phyloP scores from a whole-genome alignment of 164 flowering plant genomes.

The Vitis amurensis region DNA sequence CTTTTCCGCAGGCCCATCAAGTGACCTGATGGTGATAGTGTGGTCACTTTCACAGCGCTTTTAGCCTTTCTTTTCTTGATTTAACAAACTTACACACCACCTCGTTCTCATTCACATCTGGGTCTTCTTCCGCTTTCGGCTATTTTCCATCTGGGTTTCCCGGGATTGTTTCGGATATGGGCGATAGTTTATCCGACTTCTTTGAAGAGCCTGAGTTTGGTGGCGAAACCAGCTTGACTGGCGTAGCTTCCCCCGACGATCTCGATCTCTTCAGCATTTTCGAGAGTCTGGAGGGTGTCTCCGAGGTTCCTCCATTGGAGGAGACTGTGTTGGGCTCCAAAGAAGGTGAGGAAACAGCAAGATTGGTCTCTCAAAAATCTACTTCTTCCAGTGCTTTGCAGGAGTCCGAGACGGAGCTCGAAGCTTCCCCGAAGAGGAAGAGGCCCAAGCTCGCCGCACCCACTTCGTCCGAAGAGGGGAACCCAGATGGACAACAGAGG shows the following conservation, averaged over 20 bases:
- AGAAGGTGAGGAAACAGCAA: slow-evolving; percentile 6
- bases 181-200: slow-evolving; percentile 37
- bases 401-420: slow-evolving; percentile 33
- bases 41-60: slow-evolving; percentile 38
- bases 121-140: not conserved
- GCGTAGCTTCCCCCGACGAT: slow-evolving; percentile 47
- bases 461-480: slow-evolving; percentile 18
- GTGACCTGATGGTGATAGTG: slow-evolving; percentile 39
- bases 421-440: slow-evolving; percentile 27
- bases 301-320: slow-evolving; percentile 29
- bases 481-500: slow-evolving; percentile 41
- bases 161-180: slow-evolving; percentile 15
- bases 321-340: slow-evolving; percentile 12
- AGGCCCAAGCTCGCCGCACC: slow-evolving; percentile 12
- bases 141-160: not conserved
- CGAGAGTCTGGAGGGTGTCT: slow-evolving; percentile 47
- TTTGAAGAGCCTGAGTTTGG: slow-evolving; percentile 44
- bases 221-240: slow-evolving; percentile 29
- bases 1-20: not conserved
- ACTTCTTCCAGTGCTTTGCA: slow-evolving; percentile 31
- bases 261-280: slow-evolving; percentile 71
- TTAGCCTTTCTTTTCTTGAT: slow-evolving; percentile 17
- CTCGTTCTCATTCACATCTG: not conserved
- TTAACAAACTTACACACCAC: slow-evolving; percentile 16
- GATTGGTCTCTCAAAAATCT: slow-evolving; percentile 42